phyloP scores from a whole-genome alignment of 495 filamentous ascomycete species.

The Neurospora africana region DNA sequence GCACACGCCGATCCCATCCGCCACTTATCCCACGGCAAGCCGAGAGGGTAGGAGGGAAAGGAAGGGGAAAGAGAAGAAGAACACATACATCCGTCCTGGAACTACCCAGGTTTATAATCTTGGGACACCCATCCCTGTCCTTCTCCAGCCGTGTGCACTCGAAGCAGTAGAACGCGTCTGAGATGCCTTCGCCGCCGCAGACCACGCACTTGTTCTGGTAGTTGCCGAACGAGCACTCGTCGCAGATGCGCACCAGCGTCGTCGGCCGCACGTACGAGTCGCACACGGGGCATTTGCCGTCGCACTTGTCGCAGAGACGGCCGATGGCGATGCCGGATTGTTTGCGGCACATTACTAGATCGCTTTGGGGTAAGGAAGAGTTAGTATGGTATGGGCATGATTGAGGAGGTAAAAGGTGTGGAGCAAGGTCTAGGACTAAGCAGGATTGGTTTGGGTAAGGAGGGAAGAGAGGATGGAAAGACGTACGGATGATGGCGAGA shows the following conservation, averaged over 20 bases:
- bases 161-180: slow-evolving; percentile 99
- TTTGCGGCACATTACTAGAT: slow-evolving; percentile 99
- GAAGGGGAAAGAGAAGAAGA: slow-evolving; percentile 5
- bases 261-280: slow-evolving; percentile 98
- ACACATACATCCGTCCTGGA: slow-evolving; percentile 80
- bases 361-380: slow-evolving; percentile 39
- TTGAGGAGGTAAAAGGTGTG: background rate
- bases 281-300: slow-evolving; percentile 98
- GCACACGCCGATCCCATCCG: too few relatives aligned
- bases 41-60: background rate
- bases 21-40: background rate
- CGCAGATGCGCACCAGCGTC: slow-evolving; percentile 94
- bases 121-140: slow-evolving; percentile 94
- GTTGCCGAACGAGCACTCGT: slow-evolving; percentile 98
- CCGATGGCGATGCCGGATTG: slow-evolving; percentile 97
- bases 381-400: background rate
- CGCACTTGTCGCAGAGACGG: slow-evolving; percentile 98
- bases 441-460: background rate
- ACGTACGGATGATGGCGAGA: slow-evolving; percentile 30
- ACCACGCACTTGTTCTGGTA: slow-evolving; percentile 99
- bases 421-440: background rate
- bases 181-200: slow-evolving; percentile 96
- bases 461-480: background rate
- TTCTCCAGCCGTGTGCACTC: slow-evolving; percentile 97
- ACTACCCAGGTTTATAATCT: slow-evolving; percentile 97